Conservation (phyloP, 1,284 basidiomycete genomes). For the Heterobasidion occidentale region DNA sequence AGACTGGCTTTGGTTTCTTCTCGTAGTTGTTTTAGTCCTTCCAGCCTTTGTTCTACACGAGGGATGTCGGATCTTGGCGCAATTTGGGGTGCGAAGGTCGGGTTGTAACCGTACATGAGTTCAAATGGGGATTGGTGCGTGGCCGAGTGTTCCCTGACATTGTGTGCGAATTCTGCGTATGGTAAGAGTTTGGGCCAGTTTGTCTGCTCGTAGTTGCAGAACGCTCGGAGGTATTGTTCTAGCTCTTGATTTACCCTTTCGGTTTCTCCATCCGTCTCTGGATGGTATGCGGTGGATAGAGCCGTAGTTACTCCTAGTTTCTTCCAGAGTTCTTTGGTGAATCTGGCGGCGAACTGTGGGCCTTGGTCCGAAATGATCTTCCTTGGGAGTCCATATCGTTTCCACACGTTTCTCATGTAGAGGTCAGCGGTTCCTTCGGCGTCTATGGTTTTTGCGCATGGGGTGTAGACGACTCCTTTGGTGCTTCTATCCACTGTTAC, state of each 20-base stretch:
- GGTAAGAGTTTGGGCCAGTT: constrained; percentile 5
- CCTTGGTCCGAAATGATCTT: background rate
- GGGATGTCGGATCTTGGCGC: no score
- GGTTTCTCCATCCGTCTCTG: constrained; percentile 6
- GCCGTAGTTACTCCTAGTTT: background rate
- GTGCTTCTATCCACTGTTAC: no score
- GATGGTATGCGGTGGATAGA: constrained; percentile 7
- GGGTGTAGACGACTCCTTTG: no score
- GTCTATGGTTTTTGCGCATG: no score
- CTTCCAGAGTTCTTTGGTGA: background rate
- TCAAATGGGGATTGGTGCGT: constrained; percentile 3
- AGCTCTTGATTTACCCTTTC: constrained; percentile 10
- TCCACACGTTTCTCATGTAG: background rate
- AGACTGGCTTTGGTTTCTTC: no score
- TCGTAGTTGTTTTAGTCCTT: no score
- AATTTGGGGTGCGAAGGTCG: no score
- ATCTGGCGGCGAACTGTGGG: background rate
- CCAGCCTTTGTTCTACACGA: no score
- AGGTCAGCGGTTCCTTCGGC: background rate
- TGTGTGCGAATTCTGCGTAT: constrained; percentile 7
- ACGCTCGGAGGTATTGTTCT: constrained; percentile 3
- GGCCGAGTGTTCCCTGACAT: background rate
- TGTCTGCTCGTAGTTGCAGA: constrained; percentile 4
- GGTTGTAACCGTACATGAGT: no score
- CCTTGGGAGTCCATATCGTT: background rate